phyloP scores from a whole-genome alignment of 306 rosid species.

The Dicorynia guianensis region DNA sequence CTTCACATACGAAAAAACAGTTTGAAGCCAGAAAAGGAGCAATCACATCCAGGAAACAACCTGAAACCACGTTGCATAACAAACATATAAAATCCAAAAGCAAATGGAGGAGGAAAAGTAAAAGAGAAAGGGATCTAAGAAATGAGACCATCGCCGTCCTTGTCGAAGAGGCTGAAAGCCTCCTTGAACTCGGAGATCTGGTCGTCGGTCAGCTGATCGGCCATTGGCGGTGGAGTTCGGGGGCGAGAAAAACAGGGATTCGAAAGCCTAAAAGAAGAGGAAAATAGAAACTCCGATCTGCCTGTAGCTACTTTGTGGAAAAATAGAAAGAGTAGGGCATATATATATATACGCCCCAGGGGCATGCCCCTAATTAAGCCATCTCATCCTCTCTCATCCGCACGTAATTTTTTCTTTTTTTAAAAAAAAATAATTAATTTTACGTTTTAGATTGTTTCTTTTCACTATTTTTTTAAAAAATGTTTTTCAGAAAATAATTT shows the following conservation, averaged over 20 bases:
- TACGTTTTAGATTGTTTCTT: neutral
- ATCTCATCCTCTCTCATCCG: slow-evolving; percentile 27
- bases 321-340: neutral
- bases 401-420: slow-evolving; percentile 14
- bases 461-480: no score
- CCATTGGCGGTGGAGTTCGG: slow-evolving; percentile 54
- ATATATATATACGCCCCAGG: slow-evolving; percentile 28
- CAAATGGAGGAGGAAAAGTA: neutral
- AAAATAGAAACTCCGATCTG: neutral
- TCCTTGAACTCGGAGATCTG: slow-evolving; percentile 91
- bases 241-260: slow-evolving; percentile 26
- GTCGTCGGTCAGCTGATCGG: slow-evolving; percentile 85
- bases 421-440: neutral
- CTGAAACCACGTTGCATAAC: neutral
- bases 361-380: neutral
- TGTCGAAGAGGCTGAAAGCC: slow-evolving; percentile 85
- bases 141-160: slow-evolving; percentile 83
- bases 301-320: slow-evolving; percentile 18
- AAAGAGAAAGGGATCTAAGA: slow-evolving; percentile 53
- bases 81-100: neutral
- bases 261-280: neutral
- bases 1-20: neutral
- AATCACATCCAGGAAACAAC: slow-evolving; percentile 45
- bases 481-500: no score
- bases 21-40: neutral